Conservation (phyloP, 768 basidiomycete genomes). For the Lepiota venenata region DNA sequence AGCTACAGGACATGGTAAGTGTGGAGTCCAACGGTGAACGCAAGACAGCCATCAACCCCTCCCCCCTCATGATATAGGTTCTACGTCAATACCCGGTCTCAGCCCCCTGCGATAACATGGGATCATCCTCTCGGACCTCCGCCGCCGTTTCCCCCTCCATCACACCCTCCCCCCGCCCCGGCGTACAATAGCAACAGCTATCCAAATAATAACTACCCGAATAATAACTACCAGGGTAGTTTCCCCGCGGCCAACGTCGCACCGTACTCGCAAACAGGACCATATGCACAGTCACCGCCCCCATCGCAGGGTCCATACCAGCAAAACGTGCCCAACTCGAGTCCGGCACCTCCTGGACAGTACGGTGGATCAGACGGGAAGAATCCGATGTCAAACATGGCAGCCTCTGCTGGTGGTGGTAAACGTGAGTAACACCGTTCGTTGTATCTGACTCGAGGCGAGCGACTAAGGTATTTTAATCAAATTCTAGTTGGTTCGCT, state of each 20-base stretch:
- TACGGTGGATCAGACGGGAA: not conserved
- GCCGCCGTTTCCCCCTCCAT: conserved; percentile 36
- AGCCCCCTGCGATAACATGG: conserved; percentile 68
- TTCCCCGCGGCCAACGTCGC: conserved; percentile 16
- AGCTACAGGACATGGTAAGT: conserved; percentile 62
- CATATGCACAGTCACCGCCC: conserved; percentile 12
- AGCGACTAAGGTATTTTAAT: not conserved
- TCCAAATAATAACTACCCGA: not conserved
- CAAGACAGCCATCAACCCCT: not conserved
- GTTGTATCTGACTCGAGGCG: too few relatives aligned
- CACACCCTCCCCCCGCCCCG: conserved; percentile 43
- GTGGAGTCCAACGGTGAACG: not conserved
- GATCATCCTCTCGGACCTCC: conserved; percentile 60
- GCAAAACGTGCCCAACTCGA: not conserved
- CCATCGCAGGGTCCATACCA: conserved; percentile 18
- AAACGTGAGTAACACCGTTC: conserved; percentile 2
- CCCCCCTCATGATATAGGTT: conserved; percentile 44
- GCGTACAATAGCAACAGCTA: conserved; percentile 13
- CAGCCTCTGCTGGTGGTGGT: not conserved
- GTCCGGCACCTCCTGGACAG: not conserved
- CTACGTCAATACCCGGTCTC: conserved; percentile 66
- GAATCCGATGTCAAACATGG: not conserved
- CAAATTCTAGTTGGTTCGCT: conserved; percentile 1
- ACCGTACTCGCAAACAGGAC: conserved; percentile 6
- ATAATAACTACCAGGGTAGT: not conserved